Evolutionary conservation across 352 stramenopile genomes (phyloP), one percentile per base, ranked within the genome.

Genomic region (Globisporangium paddicum): DNA sequence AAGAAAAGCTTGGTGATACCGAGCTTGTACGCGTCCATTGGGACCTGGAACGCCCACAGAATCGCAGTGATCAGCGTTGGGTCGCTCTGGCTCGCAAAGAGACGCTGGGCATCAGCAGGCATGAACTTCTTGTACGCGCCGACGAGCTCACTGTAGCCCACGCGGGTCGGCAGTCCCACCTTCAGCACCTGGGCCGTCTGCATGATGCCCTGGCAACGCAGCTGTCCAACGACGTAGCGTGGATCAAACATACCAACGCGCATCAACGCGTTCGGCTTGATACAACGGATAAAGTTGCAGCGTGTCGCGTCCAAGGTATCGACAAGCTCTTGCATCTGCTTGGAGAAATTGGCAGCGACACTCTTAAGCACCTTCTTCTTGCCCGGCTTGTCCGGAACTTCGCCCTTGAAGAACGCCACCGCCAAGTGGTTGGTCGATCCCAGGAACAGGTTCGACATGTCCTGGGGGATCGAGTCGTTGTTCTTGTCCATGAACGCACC

Each of bases 401-500:
- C 76, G 63, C 79, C 67, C 55, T 80, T 67, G 61, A 96, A 95
- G 25, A 96, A 76, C 16, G 77, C 73, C 32, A 71, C 64, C 11
- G 88, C 59, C 42, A 95, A 61, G 13, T 66, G 68, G 65, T 91
- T 93, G 16, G 58, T 69, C 46, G 85, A 94, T 14, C 72, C 67
- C 26, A 83, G 54, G 53, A 96, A 96, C 2, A 96, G 67, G n/a
- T 86, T 80, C 25, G 72, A 62, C 82, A 96, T 89, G 59, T 95
- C 89, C 38, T 71, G 63, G 38, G 87, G 87, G 60, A 96, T 92
- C 21, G 77, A 89, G 63, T 96, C 89, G 64, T 93, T 94, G 82
- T 96, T 96, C 69, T 96, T 96, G 76, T 96, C 84, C 34, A 96
- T 93, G 61, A 96, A 97, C 21, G 76, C 73, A 44, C 88, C 88